Base-by-base conservation (phyloP, 768 basidiomycete genomes). In the Candolleomyces aberdarensis region DNA sequence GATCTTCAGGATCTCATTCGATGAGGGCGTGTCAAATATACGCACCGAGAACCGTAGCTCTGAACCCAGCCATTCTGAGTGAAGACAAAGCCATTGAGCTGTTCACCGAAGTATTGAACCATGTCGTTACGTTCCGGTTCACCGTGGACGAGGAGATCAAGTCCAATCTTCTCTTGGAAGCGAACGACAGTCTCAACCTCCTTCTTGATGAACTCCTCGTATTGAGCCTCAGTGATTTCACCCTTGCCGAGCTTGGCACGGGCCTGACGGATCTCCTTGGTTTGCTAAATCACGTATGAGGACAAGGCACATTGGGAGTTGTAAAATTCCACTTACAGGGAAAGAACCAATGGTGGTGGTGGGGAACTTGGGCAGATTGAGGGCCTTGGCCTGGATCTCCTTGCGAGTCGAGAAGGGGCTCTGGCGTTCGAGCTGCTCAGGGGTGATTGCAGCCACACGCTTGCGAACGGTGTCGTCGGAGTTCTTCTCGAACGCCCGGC, bases 31-130 rank as follows among this genome's bases (percentile, higher is more conserved):
- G 20, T 32, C 43, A 46, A 15, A 43, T 31, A 36, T 51, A 75
- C 82, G 69, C 64, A 89, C 87, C 96, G 95, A 70, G 96, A 98
- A 63, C 97, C 97, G 78, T 99, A 99, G 75, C 93, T 95, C 81
- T 99, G 97, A 41, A 99, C 97, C 97, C 97, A 99, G 55, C 86
- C 97, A 67, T 97, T 94, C 78, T 96, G 93, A 64, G 97, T 98
- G 81, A 99, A 99, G 75, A 92, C 92, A 72, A 99, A 98, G 66
- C 97, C 97, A 55, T 85, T 79, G 64, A 99, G 83, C 72, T 87
- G 91, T 77, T 99, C 97, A 66, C 97, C 97, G 68, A 98, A 99
- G 87, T 99, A 99, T 80, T 98, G 96, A 64, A 97, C 96, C 96
- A 98, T 98, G 84, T 98, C 96, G 75, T 98, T 98, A 70, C 96